Evolutionary conservation across 1,284 basidiomycete species (phyloP).

Genomic region (Marasmius oreades): DNA sequence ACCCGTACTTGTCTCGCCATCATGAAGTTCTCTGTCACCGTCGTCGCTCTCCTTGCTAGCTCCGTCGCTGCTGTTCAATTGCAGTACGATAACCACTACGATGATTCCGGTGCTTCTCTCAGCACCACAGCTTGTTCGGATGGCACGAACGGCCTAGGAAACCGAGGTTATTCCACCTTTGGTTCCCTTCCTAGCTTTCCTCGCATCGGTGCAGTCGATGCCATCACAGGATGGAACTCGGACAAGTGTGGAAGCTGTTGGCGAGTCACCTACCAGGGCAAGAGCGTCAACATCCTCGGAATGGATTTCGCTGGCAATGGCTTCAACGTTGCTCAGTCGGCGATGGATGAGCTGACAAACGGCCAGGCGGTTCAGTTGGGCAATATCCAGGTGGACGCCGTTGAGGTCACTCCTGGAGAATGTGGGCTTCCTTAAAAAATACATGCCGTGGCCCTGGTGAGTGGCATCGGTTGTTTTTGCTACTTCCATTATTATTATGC

Average conservation of each 20-base stretch:
- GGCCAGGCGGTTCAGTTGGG: slow-evolving; percentile 34
- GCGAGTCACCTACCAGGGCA: slow-evolving; percentile 38
- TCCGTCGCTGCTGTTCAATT: background rate
- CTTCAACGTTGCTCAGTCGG: slow-evolving; percentile 39
- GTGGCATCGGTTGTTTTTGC: too few species aligned
- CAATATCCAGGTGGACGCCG: slow-evolving; percentile 31
- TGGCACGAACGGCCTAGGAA: slow-evolving; percentile 44
- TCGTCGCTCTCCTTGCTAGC: background rate
- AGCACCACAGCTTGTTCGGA: slow-evolving; percentile 46
- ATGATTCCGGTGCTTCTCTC: slow-evolving; percentile 25
- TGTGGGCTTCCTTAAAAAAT: slow-evolving; percentile 30
- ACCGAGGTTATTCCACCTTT: slow-evolving; percentile 37
- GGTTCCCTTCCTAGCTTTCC: slow-evolving; percentile 40
- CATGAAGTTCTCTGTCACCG: background rate
- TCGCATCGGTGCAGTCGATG: slow-evolving; percentile 38
- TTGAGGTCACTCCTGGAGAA: slow-evolving; percentile 27
- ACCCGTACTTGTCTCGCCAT: background rate
- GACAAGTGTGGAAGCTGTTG: slow-evolving; percentile 48
- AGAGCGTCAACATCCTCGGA: slow-evolving; percentile 34
- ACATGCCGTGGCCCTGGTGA: too few species aligned
- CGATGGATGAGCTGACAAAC: slow-evolving; percentile 40
- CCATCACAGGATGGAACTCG: slow-evolving; percentile 41
- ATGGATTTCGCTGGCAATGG: slow-evolving; percentile 35
- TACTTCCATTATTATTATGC: too few species aligned
- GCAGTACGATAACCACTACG: background rate